Evolutionary conservation across 1,284 basidiomycete species (phyloP).

Genomic region (Phellinidium pouzarii): DNA sequence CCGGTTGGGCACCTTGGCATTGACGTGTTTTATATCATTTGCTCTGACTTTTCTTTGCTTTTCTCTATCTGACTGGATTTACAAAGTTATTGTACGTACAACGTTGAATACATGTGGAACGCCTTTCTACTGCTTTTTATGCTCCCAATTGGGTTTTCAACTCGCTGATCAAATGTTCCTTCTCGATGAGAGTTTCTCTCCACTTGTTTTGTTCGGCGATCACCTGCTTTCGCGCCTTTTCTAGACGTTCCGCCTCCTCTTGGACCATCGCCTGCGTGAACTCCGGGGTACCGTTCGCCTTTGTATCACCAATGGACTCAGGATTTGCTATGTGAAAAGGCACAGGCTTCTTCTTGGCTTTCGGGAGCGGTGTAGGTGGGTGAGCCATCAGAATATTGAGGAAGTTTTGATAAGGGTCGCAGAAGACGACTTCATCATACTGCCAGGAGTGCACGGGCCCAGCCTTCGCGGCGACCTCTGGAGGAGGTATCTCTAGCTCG

Average conservation of each 20-base stretch:
- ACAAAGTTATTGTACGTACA: background rate
- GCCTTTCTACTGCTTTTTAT: background rate
- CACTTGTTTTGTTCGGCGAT: conserved; percentile 58
- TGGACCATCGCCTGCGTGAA: conserved; percentile 79
- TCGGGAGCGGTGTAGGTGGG: conserved; percentile 79
- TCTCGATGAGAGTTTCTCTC: conserved; percentile 56
- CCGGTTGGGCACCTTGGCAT: conserved; percentile 84
- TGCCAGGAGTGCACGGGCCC: conserved; percentile 96
- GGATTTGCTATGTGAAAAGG: conserved; percentile 67
- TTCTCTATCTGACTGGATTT: background rate
- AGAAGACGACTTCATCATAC: conserved; percentile 97
- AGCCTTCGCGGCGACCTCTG: conserved; percentile 54
- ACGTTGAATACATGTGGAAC: background rate
- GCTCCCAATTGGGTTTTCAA: conserved; percentile 47
- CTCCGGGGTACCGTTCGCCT: conserved; percentile 61
- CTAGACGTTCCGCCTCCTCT: conserved; percentile 77
- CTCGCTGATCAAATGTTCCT: conserved; percentile 62
- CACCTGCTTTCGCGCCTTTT: conserved; percentile 68
- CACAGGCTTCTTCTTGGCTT: conserved; percentile 52
- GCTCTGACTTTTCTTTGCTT: background rate
- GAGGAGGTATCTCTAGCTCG: conserved; percentile 57
- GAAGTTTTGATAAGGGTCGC: conserved; percentile 88
- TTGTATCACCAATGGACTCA: conserved; percentile 55
- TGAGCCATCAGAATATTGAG: conserved; percentile 76
- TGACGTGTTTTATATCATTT: conserved; percentile 27